A percentile compares a stretch with the other conserved stretches of the same genome.
Evolutionary conservation across 306 rosid genomes (phyloP).

Genomic region (Elaeagnus macrophylla): DNA sequence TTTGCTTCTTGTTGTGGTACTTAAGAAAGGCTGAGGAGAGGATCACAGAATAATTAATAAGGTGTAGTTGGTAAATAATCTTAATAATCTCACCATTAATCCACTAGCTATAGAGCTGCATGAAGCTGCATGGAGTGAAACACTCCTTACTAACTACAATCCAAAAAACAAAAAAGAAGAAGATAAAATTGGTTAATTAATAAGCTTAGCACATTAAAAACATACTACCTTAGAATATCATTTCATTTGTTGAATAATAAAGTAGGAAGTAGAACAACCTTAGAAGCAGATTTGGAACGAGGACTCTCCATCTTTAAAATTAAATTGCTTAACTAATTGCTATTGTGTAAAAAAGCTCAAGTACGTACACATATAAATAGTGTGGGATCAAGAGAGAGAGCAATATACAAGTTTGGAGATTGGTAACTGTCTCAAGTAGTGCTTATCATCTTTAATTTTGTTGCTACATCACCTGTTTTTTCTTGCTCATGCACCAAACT

Average conservation of each 20-base stretch:
- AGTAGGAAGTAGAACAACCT: conserved; percentile 29
- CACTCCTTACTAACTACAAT: conserved; percentile 45
- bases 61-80: not conserved
- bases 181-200: conserved; percentile 9
- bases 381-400: not conserved
- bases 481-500: conserved; percentile 52
- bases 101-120: conserved; percentile 46
- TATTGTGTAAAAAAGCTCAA: not conserved
- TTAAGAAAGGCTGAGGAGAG: not conserved
- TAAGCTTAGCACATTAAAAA: conserved; percentile 3
- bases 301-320: conserved; percentile 46
- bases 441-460: conserved; percentile 27
- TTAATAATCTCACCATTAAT: conserved; percentile 55
- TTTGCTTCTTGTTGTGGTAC: not conserved
- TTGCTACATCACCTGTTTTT: conserved; percentile 62
- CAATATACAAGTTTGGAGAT: conserved; percentile 45
- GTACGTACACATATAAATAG: conserved; percentile 29
- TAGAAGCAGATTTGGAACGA: conserved; percentile 44
- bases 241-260: not conserved
- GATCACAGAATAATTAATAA: not conserved
- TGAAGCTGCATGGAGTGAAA: conserved; percentile 49
- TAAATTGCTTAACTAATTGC: not conserved
- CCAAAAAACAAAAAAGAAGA: conserved; percentile 9
- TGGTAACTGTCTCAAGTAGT: conserved; percentile 42
- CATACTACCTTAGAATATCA: not conserved